Evolutionary conservation across 257 asterid genomes (phyloP).

Genomic region (Solanum sejunctum): DNA sequence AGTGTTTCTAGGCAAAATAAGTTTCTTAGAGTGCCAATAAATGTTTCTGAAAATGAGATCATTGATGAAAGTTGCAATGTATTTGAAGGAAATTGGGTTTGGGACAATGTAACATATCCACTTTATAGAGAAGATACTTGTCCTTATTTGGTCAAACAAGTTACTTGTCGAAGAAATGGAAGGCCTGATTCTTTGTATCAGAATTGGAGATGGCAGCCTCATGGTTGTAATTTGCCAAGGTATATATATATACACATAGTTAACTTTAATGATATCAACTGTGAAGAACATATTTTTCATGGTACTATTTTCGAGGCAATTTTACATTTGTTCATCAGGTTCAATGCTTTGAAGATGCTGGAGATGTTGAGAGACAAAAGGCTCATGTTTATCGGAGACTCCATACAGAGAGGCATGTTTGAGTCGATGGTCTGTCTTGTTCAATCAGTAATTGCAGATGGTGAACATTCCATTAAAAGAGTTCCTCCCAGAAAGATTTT

Average conservation of each 20-base stretch:
- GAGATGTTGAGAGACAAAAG: slow-evolving; percentile 77
- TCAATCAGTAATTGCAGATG: slow-evolving; percentile 44
- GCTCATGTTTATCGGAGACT: slow-evolving; percentile 82
- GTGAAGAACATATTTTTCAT: not conserved
- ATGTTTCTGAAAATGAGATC: slow-evolving; percentile 44
- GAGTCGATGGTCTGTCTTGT: slow-evolving; percentile 88
- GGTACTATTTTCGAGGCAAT: not conserved
- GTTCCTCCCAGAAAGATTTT: slow-evolving; percentile 71
- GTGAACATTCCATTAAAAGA: slow-evolving; percentile 39
- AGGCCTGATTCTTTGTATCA: slow-evolving; percentile 71
- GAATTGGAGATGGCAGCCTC: slow-evolving; percentile 92
- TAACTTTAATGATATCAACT: not conserved
- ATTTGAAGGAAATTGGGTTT: slow-evolving; percentile 71
- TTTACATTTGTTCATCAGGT: slow-evolving; percentile 22
- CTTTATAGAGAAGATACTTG: slow-evolving; percentile 61
- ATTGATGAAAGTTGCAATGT: slow-evolving; percentile 62
- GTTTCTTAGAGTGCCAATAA: slow-evolving; percentile 25
- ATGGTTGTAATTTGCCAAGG: slow-evolving; percentile 75
- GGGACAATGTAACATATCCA: slow-evolving; percentile 55
- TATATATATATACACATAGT: not conserved
- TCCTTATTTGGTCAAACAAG: slow-evolving; percentile 66
- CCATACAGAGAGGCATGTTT: slow-evolving; percentile 87
- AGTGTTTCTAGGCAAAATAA: slow-evolving; percentile 1
- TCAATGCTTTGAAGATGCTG: slow-evolving; percentile 60
- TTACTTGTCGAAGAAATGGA: slow-evolving; percentile 68